Evolutionary conservation across 1,284 basidiomycete species (phyloP).

Genomic region (Microbotryum saponariae): DNA sequence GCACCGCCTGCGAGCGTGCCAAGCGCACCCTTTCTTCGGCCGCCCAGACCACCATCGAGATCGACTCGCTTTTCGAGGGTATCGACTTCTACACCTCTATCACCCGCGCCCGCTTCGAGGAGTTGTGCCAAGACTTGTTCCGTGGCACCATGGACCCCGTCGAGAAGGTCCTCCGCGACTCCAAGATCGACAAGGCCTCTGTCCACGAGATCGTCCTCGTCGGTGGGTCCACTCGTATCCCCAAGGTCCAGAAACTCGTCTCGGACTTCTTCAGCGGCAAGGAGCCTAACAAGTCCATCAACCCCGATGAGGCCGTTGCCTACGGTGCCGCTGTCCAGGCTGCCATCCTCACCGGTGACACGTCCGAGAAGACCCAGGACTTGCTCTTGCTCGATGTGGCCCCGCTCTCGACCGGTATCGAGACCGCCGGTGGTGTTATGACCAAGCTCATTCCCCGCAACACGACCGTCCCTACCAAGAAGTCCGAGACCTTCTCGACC

Average conservation of each 20-base stretch:
- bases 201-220: slow-evolving; percentile 97
- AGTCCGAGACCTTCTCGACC: slow-evolving; percentile 78
- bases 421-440: slow-evolving; percentile 98
- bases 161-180: slow-evolving; percentile 95
- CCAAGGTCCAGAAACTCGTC: slow-evolving; percentile 93
- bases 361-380: slow-evolving; percentile 97
- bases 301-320: slow-evolving; percentile 98
- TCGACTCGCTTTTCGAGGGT: slow-evolving; percentile 92
- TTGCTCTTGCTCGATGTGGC: slow-evolving; percentile 94
- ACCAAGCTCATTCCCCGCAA: slow-evolving; percentile 59
- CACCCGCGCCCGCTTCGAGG: slow-evolving; percentile 98
- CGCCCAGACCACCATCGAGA: slow-evolving; percentile 93
- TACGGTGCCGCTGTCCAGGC: slow-evolving; percentile 99
- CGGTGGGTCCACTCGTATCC: slow-evolving; percentile 97
- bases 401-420: slow-evolving; percentile 92
- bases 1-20: slow-evolving; percentile 96
- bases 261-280: slow-evolving; percentile 99
- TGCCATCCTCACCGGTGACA: slow-evolving; percentile 94
- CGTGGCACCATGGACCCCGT: slow-evolving; percentile 93
- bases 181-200: slow-evolving; percentile 92
- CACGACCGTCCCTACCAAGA: slow-evolving; percentile 98
- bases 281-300: slow-evolving; percentile 61
- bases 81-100: slow-evolving; percentile 98
- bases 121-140: slow-evolving; percentile 96
- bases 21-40: slow-evolving; percentile 97